Evolutionary conservation across 2,329 filamentous ascomycete species (phyloP), one percentile per base, ranked within the genome.

Genomic region (Trichoderma oligosporum): DNA sequence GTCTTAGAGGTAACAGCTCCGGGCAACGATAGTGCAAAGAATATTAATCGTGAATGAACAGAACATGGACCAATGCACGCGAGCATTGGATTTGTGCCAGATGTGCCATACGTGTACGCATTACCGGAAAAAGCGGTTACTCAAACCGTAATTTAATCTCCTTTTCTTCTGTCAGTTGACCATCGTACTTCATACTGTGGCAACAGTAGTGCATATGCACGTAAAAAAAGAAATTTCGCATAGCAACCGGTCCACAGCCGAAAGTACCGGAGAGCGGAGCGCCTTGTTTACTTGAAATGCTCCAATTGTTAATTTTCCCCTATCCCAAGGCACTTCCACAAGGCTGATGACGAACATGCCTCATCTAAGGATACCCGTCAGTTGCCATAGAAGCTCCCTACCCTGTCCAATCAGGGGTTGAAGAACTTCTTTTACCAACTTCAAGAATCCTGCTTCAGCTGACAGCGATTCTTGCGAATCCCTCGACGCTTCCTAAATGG

Each of bases 381-480:
- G 57, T 45, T 39, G 51, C 57, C 44, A 22, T 20, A 27, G 38
- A 29, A 36, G 35, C n/a, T 29, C 16, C 7, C 18, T 18, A 31
- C 41, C 29, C 7, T 16, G 11, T 39, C 56, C 48, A 53, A 47
- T 41, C 14, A 56, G 9, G 27, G 25, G 7, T 12, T 11, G 20
- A 49, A 42, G 42, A n/a, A 12, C 4, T n/a, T 16, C 38, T 46
- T 46, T n/a, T 42, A 41, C 39, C 35, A 42, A 29, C 35, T 22
- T 25, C 41, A 16, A 42, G 27, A 45, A 45, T 53, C 42, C 42
- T 36, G 27, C 38, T 45, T 58, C 55, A 60, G 55, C 55, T 60
- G 27, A 46, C 31, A 22, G 47, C n/a, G 9, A 42, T 42, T 33
- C 14, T 49, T 11, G 24, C 47, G 22, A 31, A 52, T 57, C 53